Conservation (phyloP, 768 basidiomycete genomes). For the Cantharellus cinnabarinus region DNA sequence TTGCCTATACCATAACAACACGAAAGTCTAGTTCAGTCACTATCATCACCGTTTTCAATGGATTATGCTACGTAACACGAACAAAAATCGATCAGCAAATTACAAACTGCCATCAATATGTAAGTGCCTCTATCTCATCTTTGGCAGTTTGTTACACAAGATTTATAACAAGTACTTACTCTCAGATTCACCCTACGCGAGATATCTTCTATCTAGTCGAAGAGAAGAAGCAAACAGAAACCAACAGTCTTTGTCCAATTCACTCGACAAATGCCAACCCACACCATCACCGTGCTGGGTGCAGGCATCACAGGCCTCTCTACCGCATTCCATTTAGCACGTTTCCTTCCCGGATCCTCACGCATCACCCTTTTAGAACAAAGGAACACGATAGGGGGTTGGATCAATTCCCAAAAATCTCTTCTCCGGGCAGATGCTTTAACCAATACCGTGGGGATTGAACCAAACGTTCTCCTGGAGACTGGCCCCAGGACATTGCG, state of each 20-base stretch:
- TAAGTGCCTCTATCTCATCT: too few species aligned
- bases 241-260: background rate
- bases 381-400: conserved; percentile 54
- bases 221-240: too few species aligned
- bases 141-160: too few species aligned
- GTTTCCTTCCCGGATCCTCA: conserved; percentile 32
- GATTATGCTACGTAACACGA: too few species aligned
- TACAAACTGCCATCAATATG: too few species aligned
- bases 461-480: conserved; percentile 40
- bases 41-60: too few species aligned
- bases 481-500: conserved; percentile 73
- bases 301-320: conserved; percentile 70
- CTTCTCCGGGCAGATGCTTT: conserved; percentile 7
- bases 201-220: too few species aligned
- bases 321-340: conserved; percentile 55
- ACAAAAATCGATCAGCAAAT: too few species aligned
- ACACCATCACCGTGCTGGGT: conserved; percentile 41
- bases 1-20: too few species aligned
- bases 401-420: conserved; percentile 26
- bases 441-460: background rate
- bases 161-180: too few species aligned
- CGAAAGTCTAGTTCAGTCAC: too few species aligned
- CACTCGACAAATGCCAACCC: conserved; percentile 1
- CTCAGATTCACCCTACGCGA: too few species aligned
- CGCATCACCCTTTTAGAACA: conserved; percentile 53